These are phyloP conservation scores for Alternaria infectoria DNA, from an alignment of 2,329 filamentous ascomycete genomes.

Conservation along the genomic window DNA sequence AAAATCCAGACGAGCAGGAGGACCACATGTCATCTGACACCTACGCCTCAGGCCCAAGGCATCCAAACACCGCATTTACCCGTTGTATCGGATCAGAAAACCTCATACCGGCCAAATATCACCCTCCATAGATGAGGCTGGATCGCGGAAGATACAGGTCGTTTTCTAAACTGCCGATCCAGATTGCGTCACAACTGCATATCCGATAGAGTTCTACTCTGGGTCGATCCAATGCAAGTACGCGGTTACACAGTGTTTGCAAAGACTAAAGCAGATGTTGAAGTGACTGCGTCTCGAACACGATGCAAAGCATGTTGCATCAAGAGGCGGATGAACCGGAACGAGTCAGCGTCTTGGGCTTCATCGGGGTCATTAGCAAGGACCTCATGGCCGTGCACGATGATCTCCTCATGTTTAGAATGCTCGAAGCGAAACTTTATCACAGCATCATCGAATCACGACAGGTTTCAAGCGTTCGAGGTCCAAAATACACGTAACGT, in stretches of 20 bases:
- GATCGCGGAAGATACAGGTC: constrained; percentile 7
- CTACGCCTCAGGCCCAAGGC: background rate
- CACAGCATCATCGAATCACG: constrained; percentile 6
- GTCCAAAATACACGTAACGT: background rate
- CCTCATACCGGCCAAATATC: background rate
- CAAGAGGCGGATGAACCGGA: constrained; percentile 15
- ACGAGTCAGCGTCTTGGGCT: constrained; percentile 20
- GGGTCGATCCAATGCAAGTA: background rate
- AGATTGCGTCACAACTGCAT: constrained; percentile 8
- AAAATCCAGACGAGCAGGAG: background rate
- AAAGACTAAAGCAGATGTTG: background rate
- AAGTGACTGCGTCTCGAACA: constrained; percentile 2
- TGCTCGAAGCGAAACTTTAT: constrained; percentile 17
- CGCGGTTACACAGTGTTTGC: background rate
- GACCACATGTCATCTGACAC: constrained; percentile 2
- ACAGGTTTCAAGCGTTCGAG: constrained; percentile 9
- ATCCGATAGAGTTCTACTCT: background rate
- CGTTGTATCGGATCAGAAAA: background rate
- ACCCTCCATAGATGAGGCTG: background rate
- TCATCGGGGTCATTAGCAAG: constrained; percentile 9
- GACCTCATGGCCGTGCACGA: constrained; percentile 9
- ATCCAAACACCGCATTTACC: background rate
- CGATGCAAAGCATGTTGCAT: constrained; percentile 9
- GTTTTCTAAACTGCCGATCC: constrained; percentile 4
- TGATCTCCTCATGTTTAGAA: constrained; percentile 17